These are phyloP conservation scores for Aspergillus funiculosus DNA, from an alignment of 495 filamentous ascomycete genomes.

Conservation along the genomic window DNA sequence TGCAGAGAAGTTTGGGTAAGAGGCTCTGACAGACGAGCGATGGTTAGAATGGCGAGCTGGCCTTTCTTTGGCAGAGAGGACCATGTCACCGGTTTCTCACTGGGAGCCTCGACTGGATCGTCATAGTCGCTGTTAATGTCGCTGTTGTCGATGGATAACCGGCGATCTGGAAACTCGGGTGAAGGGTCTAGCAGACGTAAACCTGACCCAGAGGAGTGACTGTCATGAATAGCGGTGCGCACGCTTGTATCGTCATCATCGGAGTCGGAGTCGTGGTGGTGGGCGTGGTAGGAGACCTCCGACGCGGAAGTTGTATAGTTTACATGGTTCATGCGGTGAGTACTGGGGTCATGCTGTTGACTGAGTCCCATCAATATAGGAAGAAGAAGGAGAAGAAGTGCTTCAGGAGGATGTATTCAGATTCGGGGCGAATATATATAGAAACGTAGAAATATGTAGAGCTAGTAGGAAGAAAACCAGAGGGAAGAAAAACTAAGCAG, in stretches of 20 bases:
- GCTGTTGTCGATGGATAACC: slow-evolving; percentile 17
- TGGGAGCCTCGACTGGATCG: slow-evolving; percentile 4
- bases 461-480: background rate
- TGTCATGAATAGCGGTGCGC: slow-evolving; percentile 17
- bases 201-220: slow-evolving; percentile 2
- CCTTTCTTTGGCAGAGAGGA: slow-evolving; percentile 63
- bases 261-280: slow-evolving; percentile 2
- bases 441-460: background rate
- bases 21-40: slow-evolving; percentile 72
- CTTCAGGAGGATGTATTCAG: too few species aligned
- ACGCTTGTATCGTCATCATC: slow-evolving; percentile 20
- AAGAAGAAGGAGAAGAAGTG: background rate
- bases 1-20: slow-evolving; percentile 72
- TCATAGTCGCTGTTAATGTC: slow-evolving; percentile 16
- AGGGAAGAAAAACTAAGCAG: background rate
- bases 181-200: slow-evolving; percentile 14
- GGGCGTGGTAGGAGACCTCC: background rate
- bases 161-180: slow-evolving; percentile 15
- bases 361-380: slow-evolving; percentile 13
- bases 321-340: slow-evolving; percentile 15
- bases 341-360: slow-evolving; percentile 6
- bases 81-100: slow-evolving; percentile 55
- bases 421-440: background rate
- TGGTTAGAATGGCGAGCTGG: slow-evolving; percentile 67
- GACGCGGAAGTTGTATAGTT: slow-evolving; percentile 5